Evolutionary conservation across 73 alveolate species (phyloP).

Genomic region (Paraurostyla sp.): DNA sequence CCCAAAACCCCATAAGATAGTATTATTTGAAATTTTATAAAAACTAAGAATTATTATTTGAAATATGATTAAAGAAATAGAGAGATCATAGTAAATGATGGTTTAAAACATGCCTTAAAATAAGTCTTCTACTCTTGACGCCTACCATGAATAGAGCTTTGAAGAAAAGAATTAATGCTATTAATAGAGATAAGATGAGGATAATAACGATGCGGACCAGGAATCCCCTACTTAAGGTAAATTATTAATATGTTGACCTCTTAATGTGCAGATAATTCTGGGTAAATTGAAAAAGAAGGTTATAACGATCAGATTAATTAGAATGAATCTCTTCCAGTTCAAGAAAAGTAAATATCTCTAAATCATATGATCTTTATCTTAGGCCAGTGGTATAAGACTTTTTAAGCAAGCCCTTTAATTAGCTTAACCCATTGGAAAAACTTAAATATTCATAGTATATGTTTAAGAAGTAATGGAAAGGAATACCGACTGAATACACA

Average conservation of each 20-base stretch:
- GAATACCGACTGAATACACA: slow-evolving; percentile 15
- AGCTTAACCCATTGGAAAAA: slow-evolving; percentile 36
- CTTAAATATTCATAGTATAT: slow-evolving; percentile 23
- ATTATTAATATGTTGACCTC: neutral
- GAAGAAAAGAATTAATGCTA: too few species aligned
- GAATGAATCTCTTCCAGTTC: neutral
- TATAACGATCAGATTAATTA: neutral
- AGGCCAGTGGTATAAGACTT: neutral
- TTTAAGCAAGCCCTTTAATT: slow-evolving; percentile 8
- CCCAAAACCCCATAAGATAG: too few species aligned
- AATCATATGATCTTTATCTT: neutral
- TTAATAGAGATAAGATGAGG: too few species aligned
- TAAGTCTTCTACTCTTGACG: too few species aligned
- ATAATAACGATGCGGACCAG: too few species aligned
- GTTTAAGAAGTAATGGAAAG: slow-evolving; percentile 64
- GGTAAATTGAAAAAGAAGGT: neutral
- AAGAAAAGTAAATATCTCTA: neutral
- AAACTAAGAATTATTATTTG: too few species aligned
- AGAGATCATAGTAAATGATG: too few species aligned
- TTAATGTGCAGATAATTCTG: neutral
- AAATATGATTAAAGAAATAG: too few species aligned
- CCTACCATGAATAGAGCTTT: too few species aligned
- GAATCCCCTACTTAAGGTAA: neutral
- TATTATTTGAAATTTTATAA: too few species aligned
- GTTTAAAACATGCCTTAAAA: too few species aligned